Percentiles rank a stretch among this genome's conserved stretches.
Conservation (phyloP, 1,139 yeast genomes). For the Candida sanyaensis region DNA sequence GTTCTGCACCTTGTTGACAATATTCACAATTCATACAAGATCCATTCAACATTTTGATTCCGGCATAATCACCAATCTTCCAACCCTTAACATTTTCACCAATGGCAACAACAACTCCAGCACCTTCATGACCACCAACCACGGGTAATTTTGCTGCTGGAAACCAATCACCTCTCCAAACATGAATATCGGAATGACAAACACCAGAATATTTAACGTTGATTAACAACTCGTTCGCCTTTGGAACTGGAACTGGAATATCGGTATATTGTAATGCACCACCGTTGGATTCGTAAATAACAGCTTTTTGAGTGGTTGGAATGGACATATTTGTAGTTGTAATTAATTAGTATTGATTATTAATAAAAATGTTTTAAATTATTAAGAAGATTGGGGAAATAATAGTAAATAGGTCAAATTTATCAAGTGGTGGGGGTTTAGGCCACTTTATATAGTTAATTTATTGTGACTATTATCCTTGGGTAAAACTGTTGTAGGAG, state of each 20-base stretch:
- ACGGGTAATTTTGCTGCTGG: conserved; percentile 63
- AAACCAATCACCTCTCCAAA: conserved; percentile 84
- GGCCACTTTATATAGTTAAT: no score
- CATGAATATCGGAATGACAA: conserved; percentile 78
- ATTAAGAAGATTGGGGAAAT: no score
- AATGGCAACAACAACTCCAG: conserved; percentile 73
- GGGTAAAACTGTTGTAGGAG: no score
- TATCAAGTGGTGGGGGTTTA: no score
- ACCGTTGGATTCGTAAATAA: conserved; percentile 37
- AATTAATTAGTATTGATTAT: no score
- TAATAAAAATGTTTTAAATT: no score
- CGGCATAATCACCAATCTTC: conserved; percentile 71
- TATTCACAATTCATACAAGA: conserved; percentile 70
- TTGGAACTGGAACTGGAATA: conserved; percentile 68
- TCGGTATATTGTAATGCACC: conserved; percentile 58
- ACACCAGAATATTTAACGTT: conserved; percentile 77
- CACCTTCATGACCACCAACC: conserved; percentile 86
- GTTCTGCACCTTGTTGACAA: conserved; percentile 64
- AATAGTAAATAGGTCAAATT: no score
- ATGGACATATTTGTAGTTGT: no score
- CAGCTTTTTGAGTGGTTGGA: conserved; percentile 41
- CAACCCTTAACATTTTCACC: conserved; percentile 68
- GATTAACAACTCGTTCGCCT: conserved; percentile 64
- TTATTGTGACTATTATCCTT: no score
- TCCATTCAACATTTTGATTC: conserved; percentile 75